phyloP scores from a whole-genome alignment of 805 yeast species.

The Candida incommunis region DNA sequence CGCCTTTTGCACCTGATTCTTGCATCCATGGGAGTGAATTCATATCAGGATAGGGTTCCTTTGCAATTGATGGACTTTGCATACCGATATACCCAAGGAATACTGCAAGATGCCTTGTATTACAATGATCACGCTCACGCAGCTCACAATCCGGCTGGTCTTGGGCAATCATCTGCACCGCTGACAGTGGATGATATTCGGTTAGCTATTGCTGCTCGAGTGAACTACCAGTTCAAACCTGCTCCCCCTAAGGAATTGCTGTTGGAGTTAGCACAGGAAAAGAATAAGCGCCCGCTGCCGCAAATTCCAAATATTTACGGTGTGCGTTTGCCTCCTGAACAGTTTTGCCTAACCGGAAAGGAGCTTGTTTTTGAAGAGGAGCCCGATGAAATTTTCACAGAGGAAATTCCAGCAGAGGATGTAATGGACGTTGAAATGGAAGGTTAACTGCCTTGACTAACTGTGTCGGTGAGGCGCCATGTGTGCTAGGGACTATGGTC shows the following conservation, averaged over 20 bases:
- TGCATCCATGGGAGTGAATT: conserved; percentile 84
- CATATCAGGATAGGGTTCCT: conserved; percentile 93
- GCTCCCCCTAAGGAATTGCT: conserved; percentile 87
- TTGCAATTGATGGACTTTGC: conserved; percentile 96
- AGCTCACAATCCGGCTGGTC: conserved; percentile 24
- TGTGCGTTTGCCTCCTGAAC: conserved; percentile 90
- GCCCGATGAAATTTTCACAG: conserved; percentile 13
- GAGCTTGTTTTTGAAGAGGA: conserved; percentile 59
- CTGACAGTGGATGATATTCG: conserved; percentile 82
- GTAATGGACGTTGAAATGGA: too few species aligned
- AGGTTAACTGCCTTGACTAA: too few species aligned
- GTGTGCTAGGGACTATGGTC: too few species aligned
- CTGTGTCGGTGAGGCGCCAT: too few species aligned
- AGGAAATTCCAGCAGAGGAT: conserved; percentile 5
- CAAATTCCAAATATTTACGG: conserved; percentile 88
- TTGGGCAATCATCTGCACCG: conserved; percentile 25
- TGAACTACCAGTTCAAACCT: conserved; percentile 94
- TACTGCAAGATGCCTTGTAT: conserved; percentile 76
- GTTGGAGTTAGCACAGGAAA: conserved; percentile 80
- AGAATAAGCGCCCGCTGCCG: conserved; percentile 82
- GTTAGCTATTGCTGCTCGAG: conserved; percentile 82
- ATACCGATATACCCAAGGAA: conserved; percentile 67
- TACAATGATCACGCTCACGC: conserved; percentile 62
- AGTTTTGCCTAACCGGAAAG: conserved; percentile 78
- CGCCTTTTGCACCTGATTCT: conserved; percentile 76